Conservation (phyloP, 768 basidiomycete genomes). For the Panaeolus cyanescens region DNA sequence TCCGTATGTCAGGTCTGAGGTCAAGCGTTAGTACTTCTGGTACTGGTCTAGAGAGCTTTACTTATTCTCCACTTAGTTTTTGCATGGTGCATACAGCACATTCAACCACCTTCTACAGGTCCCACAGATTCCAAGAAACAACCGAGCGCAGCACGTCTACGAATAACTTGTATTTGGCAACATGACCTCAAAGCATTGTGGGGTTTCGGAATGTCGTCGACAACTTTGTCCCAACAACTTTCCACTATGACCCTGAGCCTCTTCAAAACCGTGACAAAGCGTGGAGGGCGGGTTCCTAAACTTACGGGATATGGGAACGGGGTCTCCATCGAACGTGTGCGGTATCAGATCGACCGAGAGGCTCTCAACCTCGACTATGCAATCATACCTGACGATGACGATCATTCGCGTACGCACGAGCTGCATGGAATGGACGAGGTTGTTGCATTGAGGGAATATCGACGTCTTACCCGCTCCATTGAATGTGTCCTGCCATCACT, state of each 20-base stretch:
- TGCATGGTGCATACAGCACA: slow-evolving; percentile 90
- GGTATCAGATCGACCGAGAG: slow-evolving; percentile 82
- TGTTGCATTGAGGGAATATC: slow-evolving; percentile 62
- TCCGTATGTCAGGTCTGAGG: slow-evolving; percentile 88
- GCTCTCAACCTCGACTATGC: slow-evolving; percentile 83
- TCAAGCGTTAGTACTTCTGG: slow-evolving; percentile 50
- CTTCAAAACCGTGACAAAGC: slow-evolving; percentile 77
- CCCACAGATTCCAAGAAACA: slow-evolving; percentile 36
- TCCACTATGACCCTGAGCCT: slow-evolving; percentile 84
- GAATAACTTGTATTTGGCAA: slow-evolving; percentile 94
- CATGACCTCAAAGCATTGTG: slow-evolving; percentile 89
- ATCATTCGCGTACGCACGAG: slow-evolving; percentile 33
- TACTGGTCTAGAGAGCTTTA: slow-evolving; percentile 8
- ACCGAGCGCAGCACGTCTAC: slow-evolving; percentile 44
- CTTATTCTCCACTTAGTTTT: slow-evolving; percentile 53
- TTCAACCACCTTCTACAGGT: slow-evolving; percentile 37
- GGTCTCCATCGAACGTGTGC: slow-evolving; percentile 75
- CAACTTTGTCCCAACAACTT: slow-evolving; percentile 73
- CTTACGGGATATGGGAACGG: slow-evolving; percentile 80
- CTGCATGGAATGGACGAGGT: slow-evolving; percentile 64
- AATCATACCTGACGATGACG: slow-evolving; percentile 76
- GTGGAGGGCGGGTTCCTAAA: slow-evolving; percentile 74
- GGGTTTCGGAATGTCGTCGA: slow-evolving; percentile 68
- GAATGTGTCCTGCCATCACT: slow-evolving; percentile 78
- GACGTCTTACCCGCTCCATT: slow-evolving; percentile 71